phyloP scores from a whole-genome alignment of 306 rosid genomes.

The Neltuma alba region DNA sequence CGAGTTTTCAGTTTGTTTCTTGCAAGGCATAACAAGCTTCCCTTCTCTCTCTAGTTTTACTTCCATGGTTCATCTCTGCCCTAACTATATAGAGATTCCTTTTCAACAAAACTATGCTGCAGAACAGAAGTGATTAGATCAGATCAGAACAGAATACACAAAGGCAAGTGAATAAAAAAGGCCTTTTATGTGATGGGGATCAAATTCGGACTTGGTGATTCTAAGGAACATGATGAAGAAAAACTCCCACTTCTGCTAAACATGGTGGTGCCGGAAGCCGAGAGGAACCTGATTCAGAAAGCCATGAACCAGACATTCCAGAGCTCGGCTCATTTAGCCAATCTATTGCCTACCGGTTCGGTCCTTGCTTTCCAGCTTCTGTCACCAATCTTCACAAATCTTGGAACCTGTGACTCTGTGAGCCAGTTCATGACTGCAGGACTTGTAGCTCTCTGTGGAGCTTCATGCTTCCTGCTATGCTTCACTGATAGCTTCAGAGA shows the following conservation, averaged over 20 bases:
- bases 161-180: neutral
- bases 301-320: conserved; percentile 79
- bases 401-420: conserved; percentile 65
- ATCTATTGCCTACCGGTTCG: conserved; percentile 85
- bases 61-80: neutral
- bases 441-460: conserved; percentile 57
- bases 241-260: conserved; percentile 61
- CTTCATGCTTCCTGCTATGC: conserved; percentile 57
- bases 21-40: conserved; percentile 59
- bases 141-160: neutral
- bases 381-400: conserved; percentile 72
- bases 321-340: conserved; percentile 85
- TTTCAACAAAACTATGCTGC: conserved; percentile 7
- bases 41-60: neutral
- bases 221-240: conserved; percentile 36
- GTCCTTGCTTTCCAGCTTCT: conserved; percentile 90
- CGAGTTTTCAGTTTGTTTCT: conserved; percentile 50
- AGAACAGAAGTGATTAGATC: neutral
- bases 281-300: conserved; percentile 58
- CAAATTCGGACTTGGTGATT: conserved; percentile 28
- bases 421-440: conserved; percentile 52
- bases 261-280: conserved; percentile 38
- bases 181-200: conserved; percentile 50
- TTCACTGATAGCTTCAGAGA: conserved; percentile 77
- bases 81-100: conserved; percentile 15